Evolutionary conservation across 2,329 filamentous ascomycete genomes (phyloP).

Genomic region (Rutstroemia sp.): DNA sequence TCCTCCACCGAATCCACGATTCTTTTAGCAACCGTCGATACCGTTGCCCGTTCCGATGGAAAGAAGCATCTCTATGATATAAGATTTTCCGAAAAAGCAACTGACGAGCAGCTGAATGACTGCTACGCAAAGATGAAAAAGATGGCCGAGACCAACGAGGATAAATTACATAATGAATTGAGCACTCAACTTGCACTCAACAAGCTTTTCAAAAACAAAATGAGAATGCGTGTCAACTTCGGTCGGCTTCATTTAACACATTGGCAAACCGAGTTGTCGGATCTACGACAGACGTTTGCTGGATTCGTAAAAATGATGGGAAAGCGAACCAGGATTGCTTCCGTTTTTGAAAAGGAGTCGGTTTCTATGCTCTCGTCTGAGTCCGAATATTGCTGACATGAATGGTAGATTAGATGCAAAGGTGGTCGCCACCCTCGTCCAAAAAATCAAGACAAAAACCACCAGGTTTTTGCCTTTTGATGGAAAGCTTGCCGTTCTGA

Average conservation of each 20-base stretch:
- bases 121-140: not conserved
- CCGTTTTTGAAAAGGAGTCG: constrained; percentile 25
- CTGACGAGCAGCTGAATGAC: not conserved
- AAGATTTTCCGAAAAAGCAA: not conserved
- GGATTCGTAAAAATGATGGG: constrained; percentile 24
- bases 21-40: not conserved
- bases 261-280: constrained; percentile 16
- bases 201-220: constrained; percentile 22
- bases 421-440: constrained; percentile 13
- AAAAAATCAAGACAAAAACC: constrained; percentile 13
- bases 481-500: constrained; percentile 4
- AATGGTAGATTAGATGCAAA: constrained; percentile 13
- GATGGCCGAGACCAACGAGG: constrained; percentile 8
- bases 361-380: constrained; percentile 5
- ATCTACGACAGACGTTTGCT: constrained; percentile 13
- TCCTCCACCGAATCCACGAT: not conserved
- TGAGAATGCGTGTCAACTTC: constrained; percentile 29
- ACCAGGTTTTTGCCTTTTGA: constrained; percentile 16
- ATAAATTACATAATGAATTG: constrained; percentile 17
- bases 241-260: constrained; percentile 21
- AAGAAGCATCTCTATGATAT: not conserved
- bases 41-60: not conserved
- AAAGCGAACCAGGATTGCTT: constrained; percentile 14
- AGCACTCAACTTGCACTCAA: constrained; percentile 11
- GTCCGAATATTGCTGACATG: not conserved